Base-by-base conservation (phyloP, 2,329 filamentous ascomycete genomes). In the Ophiostoma novo-ulmi region DNA sequence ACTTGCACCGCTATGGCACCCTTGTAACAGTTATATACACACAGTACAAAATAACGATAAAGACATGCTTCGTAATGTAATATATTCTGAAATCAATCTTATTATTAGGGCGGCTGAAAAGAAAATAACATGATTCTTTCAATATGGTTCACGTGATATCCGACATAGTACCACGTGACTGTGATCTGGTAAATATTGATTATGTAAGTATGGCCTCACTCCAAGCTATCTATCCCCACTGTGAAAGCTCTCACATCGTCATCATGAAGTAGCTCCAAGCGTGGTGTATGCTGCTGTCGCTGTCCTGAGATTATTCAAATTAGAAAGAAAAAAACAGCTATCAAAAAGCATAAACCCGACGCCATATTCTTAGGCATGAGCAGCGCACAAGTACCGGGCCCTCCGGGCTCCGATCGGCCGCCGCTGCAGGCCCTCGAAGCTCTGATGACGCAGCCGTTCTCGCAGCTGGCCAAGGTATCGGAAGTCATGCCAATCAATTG, bases 401-500 rank as follows among this genome's bases (percentile, higher is more conserved):
- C 11, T 13, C 31, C 31, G 26, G 58, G 31, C 13, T 36, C 13
- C 11, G 58, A 64, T 14, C 58, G 31, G 7, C 31, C 58, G 13
- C 31, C 58, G 58, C 58, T 36, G 58, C 58, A 14, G 26, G 31
- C 69, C 22, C 14, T 72, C 68, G 69, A 35, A 22, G 4, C 36
- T 5, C 36, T 39, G 35, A n/a, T 39, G 63, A 39, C 5, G 1
- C 20, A 22, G 10, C 48, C 61, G 8, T 20, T 65, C 20, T 41
- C 52, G 13, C 70, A 73, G 39, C 67, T 72, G 20, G 73, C 71
- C 20, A 63, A 41, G 35, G 58, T 73, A 6, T 36, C 70, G n/a
- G 36, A 69, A 17, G 67, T 72, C 35, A 55, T 74, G 64, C 72
- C 72, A 13, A 68, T 75, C 55, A 13, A 70, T 20, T 75, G 74